Conservation (phyloP, 1,284 basidiomycete species). For the Melampsora abietis-canadensis region DNA sequence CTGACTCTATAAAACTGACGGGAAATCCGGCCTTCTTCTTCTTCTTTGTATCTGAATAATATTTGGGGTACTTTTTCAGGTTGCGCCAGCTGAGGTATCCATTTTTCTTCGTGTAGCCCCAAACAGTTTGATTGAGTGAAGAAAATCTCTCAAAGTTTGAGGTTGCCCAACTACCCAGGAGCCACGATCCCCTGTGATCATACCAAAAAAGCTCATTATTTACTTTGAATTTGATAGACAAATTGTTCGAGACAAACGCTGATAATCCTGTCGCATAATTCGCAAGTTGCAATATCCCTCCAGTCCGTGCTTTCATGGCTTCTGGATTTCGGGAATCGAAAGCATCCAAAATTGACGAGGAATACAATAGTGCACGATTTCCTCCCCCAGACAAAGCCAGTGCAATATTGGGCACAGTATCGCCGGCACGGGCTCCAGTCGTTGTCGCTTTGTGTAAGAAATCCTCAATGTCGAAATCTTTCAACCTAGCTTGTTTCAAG, state of each 20-base stretch:
- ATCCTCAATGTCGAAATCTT: conserved; percentile 28
- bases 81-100: conserved; percentile 26
- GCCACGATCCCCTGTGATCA: conserved; percentile 25
- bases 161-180: conserved; percentile 36
- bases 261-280: conserved; percentile 43
- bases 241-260: conserved; percentile 14
- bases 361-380: conserved; percentile 19
- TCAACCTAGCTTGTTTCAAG: conserved; percentile 9
- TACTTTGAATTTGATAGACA: not conserved
- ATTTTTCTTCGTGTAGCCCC: conserved; percentile 27
- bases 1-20: conserved; percentile 41
- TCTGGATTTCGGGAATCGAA: conserved; percentile 28
- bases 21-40: conserved; percentile 36
- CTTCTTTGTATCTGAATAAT: conserved; percentile 5
- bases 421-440: not conserved
- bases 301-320: conserved; percentile 31
- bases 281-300: conserved; percentile 32
- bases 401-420: conserved; percentile 27
- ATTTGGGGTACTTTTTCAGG: conserved; percentile 14
- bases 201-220: not conserved
- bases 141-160: conserved; percentile 29
- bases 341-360: conserved; percentile 30
- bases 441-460: conserved; percentile 22
- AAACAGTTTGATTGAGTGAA: conserved; percentile 26
- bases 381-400: conserved; percentile 40